Percentiles rank a stretch among this genome's conserved stretches.
phyloP scores from a whole-genome alignment of 2,329 filamentous ascomycete genomes.

The Coleophoma eucalyptorum region DNA sequence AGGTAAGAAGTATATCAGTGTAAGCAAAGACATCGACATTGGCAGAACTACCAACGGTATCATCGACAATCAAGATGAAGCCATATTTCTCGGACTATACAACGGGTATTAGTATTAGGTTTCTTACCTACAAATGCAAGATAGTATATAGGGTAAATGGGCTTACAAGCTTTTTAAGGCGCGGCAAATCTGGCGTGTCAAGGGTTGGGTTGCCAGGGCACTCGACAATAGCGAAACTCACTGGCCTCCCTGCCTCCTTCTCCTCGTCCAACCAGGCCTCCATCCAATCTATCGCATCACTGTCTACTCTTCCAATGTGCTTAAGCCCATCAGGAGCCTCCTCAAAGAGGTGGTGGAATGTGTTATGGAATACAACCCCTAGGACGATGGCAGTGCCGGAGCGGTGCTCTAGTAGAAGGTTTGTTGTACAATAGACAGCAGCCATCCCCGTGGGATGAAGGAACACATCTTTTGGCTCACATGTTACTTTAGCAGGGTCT shows the following conservation, averaged over 20 bases:
- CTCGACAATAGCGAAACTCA: conserved; percentile 47
- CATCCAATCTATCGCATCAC: conserved; percentile 37
- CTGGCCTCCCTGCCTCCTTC: conserved; percentile 25
- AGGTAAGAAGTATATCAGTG: conserved; percentile 47
- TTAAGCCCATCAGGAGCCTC: conserved; percentile 37
- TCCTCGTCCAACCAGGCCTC: conserved; percentile 38
- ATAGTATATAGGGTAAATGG: too few relatives aligned
- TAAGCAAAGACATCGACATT: conserved; percentile 41
- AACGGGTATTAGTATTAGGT: too few relatives aligned
- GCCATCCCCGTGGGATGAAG: conserved; percentile 53
- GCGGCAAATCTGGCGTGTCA: conserved; percentile 34
- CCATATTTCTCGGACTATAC: conserved; percentile 25
- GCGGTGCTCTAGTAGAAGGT: conserved; percentile 30
- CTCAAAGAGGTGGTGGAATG: conserved; percentile 42
- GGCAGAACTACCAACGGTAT: conserved; percentile 31
- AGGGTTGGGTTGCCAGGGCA: conserved; percentile 44
- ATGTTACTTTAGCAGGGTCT: too few relatives aligned
- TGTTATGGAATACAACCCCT: conserved; percentile 49
- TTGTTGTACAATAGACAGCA: conserved; percentile 40
- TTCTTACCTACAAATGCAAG: too few relatives aligned
- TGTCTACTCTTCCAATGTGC: conserved; percentile 42
- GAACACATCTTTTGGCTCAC: conserved; percentile 39
- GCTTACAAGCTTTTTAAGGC: conserved; percentile 32
- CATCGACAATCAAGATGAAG: conserved; percentile 29
- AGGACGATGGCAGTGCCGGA: conserved; percentile 37